Evolutionary conservation across 495 filamentous ascomycete genomes (phyloP).

Genomic region (Aspergillus taichungensis): DNA sequence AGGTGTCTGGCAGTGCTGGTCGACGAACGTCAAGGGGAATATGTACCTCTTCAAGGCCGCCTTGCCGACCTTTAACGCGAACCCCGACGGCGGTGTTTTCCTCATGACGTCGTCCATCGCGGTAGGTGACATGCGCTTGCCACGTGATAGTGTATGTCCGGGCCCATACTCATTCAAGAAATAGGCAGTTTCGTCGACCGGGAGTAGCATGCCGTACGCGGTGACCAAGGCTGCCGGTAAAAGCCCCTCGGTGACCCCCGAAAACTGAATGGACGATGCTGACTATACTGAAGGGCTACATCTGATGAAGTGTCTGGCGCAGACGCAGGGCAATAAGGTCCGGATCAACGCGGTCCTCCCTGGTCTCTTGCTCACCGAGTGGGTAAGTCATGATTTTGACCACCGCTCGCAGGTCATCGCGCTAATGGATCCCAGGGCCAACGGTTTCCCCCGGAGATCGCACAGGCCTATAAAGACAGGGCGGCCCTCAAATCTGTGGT

Average conservation of each 20-base stretch:
- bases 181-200: conserved; percentile 38
- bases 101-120: conserved; percentile 62
- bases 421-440: conserved; percentile 27
- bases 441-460: conserved; percentile 33
- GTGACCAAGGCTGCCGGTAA: conserved; percentile 57
- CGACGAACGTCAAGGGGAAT: conserved; percentile 60
- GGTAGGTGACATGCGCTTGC: conserved; percentile 12
- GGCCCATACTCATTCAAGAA: neutral
- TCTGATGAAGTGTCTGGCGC: conserved; percentile 64
- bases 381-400: conserved; percentile 37
- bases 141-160: neutral
- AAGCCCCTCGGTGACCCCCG: neutral
- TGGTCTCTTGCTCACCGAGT: conserved; percentile 62
- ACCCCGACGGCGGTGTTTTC: conserved; percentile 59
- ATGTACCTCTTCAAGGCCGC: conserved; percentile 54
- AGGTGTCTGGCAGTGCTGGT: conserved; percentile 46
- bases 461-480: conserved; percentile 28
- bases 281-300: conserved; percentile 41
- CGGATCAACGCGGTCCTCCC: conserved; percentile 61
- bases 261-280: neutral
- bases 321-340: conserved; percentile 54
- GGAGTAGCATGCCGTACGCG: conserved; percentile 56
- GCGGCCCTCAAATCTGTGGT: conserved; percentile 38
- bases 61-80: conserved; percentile 56
- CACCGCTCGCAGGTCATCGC: neutral